Base-by-base conservation (phyloP, 1,284 basidiomycete species). In the Grifola frondosa region DNA sequence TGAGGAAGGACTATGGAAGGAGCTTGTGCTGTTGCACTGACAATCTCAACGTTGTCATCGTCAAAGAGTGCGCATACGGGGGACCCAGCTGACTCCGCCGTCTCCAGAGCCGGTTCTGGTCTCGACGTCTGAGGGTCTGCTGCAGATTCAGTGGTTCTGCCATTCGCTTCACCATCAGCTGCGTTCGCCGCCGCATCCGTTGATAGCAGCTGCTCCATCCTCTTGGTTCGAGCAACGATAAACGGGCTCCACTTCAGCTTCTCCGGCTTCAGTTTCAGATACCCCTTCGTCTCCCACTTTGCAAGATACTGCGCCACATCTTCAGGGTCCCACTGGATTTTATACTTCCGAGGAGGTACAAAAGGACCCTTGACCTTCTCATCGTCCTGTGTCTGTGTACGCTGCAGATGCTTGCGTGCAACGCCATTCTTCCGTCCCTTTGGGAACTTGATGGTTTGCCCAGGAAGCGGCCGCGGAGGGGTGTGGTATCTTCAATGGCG, bases 181-280 rank as follows among this genome's bases (percentile, higher is more conserved):
- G 49, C 47, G 19, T 49, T 57, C 21, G 47, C 37, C 24, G 46
- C 46, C 11, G 54, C 46, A 39, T 63, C 62, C 34, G 52, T 46
- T 33, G 66, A 66, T 44, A 66, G 45, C 16, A 63, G 40, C 24
- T 64, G 62, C 25, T 68, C 69, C 32, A 70, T 68, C 52, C 74
- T 74, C 57, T 70, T 70, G 30, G 70, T 74, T 48, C 83, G 69
- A 6, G 84, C 73, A 28, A 94, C 67, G 30, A 97, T 70, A 69
- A 97, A 98, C 5, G 96, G 96, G 49, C 87, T 94, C 90, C 97
- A 99, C 60, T 92, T 93, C 49, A 99, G 75, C 63, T 85, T 85
- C 58, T 95, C 91, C 0, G 93, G 84, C 50, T 80, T 81, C 39
- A 99, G 75, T 56, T 70, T 78, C 48, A 95, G 60, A 59, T 95